These are phyloP conservation scores for Stentor coeruleus DNA, from an alignment of 73 alveolate species.

Conservation along the genomic window DNA sequence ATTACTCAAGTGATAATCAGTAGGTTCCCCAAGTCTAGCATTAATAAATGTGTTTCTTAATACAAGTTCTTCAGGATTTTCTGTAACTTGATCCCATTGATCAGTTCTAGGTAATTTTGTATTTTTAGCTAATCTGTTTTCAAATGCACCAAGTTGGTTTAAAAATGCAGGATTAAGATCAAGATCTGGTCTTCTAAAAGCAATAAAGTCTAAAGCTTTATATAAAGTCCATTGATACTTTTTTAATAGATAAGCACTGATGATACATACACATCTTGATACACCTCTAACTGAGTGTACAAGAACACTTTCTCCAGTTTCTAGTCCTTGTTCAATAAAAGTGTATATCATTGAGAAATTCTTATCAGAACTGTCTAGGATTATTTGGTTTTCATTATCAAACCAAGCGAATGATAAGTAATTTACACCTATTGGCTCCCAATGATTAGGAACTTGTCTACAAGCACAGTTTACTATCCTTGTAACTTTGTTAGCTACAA, in stretches of 20 bases:
- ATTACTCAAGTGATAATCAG: too few relatives aligned
- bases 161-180: slow-evolving; percentile 67
- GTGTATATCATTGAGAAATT: background rate
- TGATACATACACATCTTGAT: slow-evolving; percentile 87
- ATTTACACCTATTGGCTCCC: background rate
- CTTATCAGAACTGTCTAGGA: background rate
- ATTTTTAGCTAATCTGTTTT: slow-evolving; percentile 42
- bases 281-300: slow-evolving; percentile 97
- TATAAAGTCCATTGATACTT: slow-evolving; percentile 79
- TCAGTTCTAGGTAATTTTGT: slow-evolving; percentile 70
- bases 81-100: slow-evolving; percentile 78
- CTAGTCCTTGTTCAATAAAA: slow-evolving; percentile 22
- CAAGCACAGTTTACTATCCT: background rate
- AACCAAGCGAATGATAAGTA: background rate
- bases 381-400: background rate
- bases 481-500: background rate
- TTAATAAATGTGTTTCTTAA: slow-evolving; percentile 78
- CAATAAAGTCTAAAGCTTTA: slow-evolving; percentile 67
- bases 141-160: slow-evolving; percentile 66
- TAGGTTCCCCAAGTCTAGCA: slow-evolving; percentile 80
- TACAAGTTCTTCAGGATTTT: slow-evolving; percentile 77
- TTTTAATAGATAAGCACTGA: slow-evolving; percentile 88
- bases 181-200: slow-evolving; percentile 77
- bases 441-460: background rate
- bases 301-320: slow-evolving; percentile 88